Evolutionary conservation across 2,329 filamentous ascomycete species (phyloP).

Genomic region (Penicillium vulpinum): DNA sequence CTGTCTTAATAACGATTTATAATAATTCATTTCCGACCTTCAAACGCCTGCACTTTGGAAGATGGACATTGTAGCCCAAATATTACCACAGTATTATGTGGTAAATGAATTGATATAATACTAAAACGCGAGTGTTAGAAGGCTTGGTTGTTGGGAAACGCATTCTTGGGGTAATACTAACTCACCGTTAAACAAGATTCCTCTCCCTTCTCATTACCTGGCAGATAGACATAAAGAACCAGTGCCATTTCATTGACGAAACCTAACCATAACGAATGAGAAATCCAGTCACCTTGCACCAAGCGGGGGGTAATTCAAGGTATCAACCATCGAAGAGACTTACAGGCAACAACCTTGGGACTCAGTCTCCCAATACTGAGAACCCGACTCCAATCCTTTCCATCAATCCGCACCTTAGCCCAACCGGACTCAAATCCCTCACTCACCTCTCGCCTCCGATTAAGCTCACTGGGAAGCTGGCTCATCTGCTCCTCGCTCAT

Average conservation of each 20-base stretch:
- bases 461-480: conserved; percentile 78
- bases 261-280: conserved; percentile 24
- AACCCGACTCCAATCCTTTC: conserved; percentile 91
- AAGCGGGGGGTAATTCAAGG: neutral
- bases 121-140: conserved; percentile 22
- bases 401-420: conserved; percentile 88
- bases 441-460: conserved; percentile 65
- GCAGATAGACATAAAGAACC: conserved; percentile 49
- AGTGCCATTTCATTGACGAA: conserved; percentile 49
- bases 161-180: neutral
- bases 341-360: conserved; percentile 87
- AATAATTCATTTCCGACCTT: conserved; percentile 12
- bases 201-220: conserved; percentile 42
- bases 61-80: neutral
- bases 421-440: conserved; percentile 76
- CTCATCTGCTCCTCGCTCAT: conserved; percentile 65
- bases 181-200: conserved; percentile 50
- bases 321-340: conserved; percentile 29
- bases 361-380: conserved; percentile 87
- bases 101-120: conserved; percentile 50
- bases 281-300: neutral
- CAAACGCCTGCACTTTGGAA: neutral
- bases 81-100: conserved; percentile 21
- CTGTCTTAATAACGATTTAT: conserved; percentile 25
- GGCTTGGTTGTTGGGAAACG: neutral